Conservation (phyloP, 2,329 filamentous ascomycete species). For the Cladobotryum mycophilum region DNA sequence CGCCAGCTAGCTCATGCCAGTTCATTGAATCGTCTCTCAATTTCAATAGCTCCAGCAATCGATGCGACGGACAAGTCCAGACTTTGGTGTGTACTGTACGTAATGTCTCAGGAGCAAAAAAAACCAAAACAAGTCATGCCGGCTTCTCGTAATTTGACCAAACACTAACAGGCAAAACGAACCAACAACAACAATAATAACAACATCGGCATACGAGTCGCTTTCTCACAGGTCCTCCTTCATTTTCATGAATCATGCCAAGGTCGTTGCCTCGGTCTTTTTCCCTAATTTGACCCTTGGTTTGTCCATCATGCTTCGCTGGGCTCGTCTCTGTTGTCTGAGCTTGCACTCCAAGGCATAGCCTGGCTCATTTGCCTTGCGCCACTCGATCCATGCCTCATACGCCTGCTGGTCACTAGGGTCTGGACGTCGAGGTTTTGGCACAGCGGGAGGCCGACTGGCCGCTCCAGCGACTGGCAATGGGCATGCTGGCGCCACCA, state of each 20-base stretch:
- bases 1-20: not conserved
- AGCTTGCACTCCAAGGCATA: constrained; percentile 41
- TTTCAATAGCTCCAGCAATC: not conserved
- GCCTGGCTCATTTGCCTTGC: constrained; percentile 41
- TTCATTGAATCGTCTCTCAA: not conserved
- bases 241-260: not conserved
- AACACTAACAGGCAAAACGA: too few relatives aligned
- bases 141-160: too few relatives aligned
- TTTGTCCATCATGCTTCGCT: constrained; percentile 17
- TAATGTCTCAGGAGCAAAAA: not conserved
- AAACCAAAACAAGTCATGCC: not conserved
- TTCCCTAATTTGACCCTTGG: constrained; percentile 4
- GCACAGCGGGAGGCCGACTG: constrained; percentile 19
- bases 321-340: constrained; percentile 35
- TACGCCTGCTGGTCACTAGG: constrained; percentile 39
- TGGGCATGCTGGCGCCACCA: constrained; percentile 1
- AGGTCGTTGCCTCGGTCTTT: not conserved
- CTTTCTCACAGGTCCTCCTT: too few relatives aligned
- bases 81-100: not conserved
- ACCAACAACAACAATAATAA: too few relatives aligned
- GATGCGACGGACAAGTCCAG: not conserved
- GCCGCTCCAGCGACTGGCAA: not conserved
- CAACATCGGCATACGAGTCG: too few relatives aligned
- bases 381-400: constrained; percentile 43
- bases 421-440: constrained; percentile 37